These are phyloP conservation scores for Microbotryum silenes-acaulis DNA, from an alignment of 1,284 basidiomycete species.

Conservation along the genomic window DNA sequence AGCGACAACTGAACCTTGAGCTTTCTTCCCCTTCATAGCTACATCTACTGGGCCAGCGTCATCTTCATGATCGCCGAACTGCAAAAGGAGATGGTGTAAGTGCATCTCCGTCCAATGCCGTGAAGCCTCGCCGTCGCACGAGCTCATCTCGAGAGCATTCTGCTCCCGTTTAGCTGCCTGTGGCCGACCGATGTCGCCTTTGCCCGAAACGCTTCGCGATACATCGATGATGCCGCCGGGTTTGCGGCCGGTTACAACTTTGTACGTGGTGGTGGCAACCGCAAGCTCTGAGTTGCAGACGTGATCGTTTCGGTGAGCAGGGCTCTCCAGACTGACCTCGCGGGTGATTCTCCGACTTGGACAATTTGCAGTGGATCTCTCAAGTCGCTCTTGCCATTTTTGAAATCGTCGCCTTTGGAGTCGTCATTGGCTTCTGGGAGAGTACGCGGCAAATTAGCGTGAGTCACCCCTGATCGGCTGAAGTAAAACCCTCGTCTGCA, in stretches of 20 bases:
- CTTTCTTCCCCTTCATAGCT: too few relatives aligned
- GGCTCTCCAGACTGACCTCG: neutral
- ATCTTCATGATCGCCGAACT: slow-evolving; percentile 17
- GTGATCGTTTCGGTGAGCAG: neutral
- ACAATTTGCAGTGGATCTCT: neutral
- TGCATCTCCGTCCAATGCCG: too few relatives aligned
- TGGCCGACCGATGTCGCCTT: slow-evolving; percentile 9
- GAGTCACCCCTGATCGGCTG: neutral
- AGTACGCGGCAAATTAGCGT: neutral
- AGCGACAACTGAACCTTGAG: neutral
- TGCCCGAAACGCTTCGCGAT: slow-evolving; percentile 7
- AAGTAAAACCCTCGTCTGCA: neutral
- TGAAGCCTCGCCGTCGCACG: too few relatives aligned
- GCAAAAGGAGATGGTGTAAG: slow-evolving; percentile 23
- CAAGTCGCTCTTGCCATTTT: slow-evolving; percentile 4
- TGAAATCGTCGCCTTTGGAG: slow-evolving; percentile 1
- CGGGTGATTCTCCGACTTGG: neutral
- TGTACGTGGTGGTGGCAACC: neutral
- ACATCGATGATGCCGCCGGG: slow-evolving; percentile 7
- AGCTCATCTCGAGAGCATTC: too few relatives aligned
- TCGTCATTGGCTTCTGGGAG: neutral
- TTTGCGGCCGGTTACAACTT: slow-evolving; percentile 3
- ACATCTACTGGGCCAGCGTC: slow-evolving; percentile 1
- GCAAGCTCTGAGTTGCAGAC: neutral
- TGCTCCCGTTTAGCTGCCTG: neutral